Evolutionary conservation across 306 rosid species (phyloP).

Genomic region (Cotoneaster glaucophyllus): DNA sequence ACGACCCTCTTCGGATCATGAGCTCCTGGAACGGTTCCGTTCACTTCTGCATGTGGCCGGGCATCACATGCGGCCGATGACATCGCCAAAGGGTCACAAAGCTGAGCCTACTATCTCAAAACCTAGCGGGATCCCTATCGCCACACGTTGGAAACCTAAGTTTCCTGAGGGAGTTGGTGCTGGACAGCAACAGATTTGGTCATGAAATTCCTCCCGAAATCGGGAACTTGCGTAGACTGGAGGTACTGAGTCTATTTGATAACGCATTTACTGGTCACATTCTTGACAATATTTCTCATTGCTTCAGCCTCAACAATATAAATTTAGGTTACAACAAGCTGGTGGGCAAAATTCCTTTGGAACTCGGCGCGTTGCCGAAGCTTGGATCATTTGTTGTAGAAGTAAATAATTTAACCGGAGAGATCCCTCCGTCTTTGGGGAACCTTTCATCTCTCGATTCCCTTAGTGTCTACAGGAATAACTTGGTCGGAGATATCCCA

Average conservation of each 20-base stretch:
- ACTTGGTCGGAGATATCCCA: neutral
- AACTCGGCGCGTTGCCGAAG: neutral
- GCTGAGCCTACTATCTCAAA: neutral
- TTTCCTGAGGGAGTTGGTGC: neutral
- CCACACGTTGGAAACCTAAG: neutral
- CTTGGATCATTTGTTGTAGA: neutral
- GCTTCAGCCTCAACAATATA: rapidly evolving
- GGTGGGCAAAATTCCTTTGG: neutral
- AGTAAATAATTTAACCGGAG: neutral
- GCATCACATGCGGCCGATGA: neutral
- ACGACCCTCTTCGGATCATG: neutral
- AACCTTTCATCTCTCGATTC: neutral
- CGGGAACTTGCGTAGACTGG: neutral
- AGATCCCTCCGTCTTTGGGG: neutral
- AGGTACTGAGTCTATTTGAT: neutral
- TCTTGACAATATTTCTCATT: neutral
- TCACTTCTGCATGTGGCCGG: neutral
- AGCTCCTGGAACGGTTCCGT: neutral
- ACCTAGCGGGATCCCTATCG: neutral
- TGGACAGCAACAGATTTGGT: neutral
- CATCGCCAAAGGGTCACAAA: neutral
- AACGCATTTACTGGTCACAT: neutral
- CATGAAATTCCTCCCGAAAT: neutral
- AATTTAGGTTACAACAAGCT: neutral
- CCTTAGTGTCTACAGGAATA: neutral